A percentile compares a stretch with the other conserved stretches of the same genome.
phyloP scores from a whole-genome alignment of 2,329 filamentous ascomycete genomes.

The Diplodia sapinea region DNA sequence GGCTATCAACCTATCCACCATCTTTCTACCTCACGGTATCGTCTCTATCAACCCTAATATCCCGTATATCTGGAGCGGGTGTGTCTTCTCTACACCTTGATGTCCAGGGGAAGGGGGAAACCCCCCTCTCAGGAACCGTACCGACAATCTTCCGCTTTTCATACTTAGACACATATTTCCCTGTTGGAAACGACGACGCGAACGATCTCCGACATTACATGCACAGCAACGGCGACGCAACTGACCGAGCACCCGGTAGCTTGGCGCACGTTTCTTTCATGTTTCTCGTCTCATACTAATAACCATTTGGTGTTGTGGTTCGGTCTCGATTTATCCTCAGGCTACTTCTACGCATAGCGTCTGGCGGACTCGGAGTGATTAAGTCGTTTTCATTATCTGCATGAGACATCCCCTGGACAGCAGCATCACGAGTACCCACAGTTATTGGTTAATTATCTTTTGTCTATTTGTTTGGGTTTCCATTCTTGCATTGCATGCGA shows the following conservation, averaged over 20 bases:
- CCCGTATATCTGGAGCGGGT: neutral
- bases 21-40: constrained; percentile 17
- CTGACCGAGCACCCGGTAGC: neutral
- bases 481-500: constrained; percentile 19
- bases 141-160: neutral
- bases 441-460: neutral
- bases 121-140: neutral
- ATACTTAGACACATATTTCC: constrained; percentile 1
- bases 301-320: constrained; percentile 6
- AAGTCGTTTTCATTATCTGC: constrained; percentile 19
- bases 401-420: constrained; percentile 25
- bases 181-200: constrained; percentile 1
- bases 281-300: constrained; percentile 16
- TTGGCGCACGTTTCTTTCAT: constrained; percentile 1
- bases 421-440: constrained; percentile 25
- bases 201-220: neutral
- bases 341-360: constrained; percentile 26
- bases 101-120: neutral
- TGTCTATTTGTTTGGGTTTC: neutral
- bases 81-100: neutral
- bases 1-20: constrained; percentile 19
- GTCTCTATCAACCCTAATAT: constrained; percentile 24
- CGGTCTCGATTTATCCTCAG: constrained; percentile 22
- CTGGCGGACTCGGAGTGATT: constrained; percentile 25
- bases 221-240: neutral